Evolutionary conservation across 108 stramenopile genomes (phyloP).

Genomic region (Discostella stelligeroides): DNA sequence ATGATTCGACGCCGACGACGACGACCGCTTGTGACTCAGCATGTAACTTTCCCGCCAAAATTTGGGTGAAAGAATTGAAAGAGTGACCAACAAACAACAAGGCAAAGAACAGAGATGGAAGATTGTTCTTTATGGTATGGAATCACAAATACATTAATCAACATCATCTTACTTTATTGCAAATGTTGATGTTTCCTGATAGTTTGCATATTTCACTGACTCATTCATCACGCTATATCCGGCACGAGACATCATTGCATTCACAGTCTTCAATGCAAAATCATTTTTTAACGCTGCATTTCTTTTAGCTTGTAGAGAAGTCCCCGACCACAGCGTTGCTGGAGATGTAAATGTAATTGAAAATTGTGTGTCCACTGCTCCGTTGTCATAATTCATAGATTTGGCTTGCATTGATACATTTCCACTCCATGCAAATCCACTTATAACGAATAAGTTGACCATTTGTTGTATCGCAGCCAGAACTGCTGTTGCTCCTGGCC

Average conservation of each 20-base stretch:
- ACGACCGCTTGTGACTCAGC: no score
- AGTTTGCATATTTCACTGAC: slow-evolving; percentile 60
- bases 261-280: slow-evolving; percentile 58
- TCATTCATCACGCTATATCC: slow-evolving; percentile 55
- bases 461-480: slow-evolving; percentile 61
- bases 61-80: no score
- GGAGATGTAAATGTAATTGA: slow-evolving; percentile 61
- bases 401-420: slow-evolving; percentile 35
- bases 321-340: slow-evolving; percentile 81
- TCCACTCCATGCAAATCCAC: slow-evolving; percentile 79
- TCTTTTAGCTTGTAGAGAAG: slow-evolving; percentile 51
- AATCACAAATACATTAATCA: no score
- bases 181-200: slow-evolving; percentile 49
- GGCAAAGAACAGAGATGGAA: no score
- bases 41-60: no score
- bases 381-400: not conserved
- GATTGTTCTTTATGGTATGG: no score
- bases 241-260: slow-evolving; percentile 51
- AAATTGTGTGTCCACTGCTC: slow-evolving; percentile 50
- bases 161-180: slow-evolving; percentile 29
- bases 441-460: slow-evolving; percentile 72
- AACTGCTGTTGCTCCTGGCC: slow-evolving; percentile 46
- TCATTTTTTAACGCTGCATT: slow-evolving; percentile 41
- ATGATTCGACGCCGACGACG: no score
- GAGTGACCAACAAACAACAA: no score